Evolutionary conservation across 176 grass and related monocot genomes (phyloP), one percentile per base, ranked within the genome.

Genomic region (Poa pratensis): DNA sequence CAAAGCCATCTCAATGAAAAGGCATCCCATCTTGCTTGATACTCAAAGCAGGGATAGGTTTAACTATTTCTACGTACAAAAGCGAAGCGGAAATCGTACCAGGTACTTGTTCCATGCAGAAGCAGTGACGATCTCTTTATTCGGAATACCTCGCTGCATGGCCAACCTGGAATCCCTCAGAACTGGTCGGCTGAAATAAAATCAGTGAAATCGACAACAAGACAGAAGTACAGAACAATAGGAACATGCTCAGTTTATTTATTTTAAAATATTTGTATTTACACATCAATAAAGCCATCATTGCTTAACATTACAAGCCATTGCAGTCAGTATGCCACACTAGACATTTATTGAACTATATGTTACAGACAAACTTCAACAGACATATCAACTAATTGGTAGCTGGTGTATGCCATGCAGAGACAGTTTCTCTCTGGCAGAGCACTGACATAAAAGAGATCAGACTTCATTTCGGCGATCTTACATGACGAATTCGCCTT

Each of bases 381-480:
- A 57, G 86, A 82, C 14, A 46, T 5, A 54, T 86, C 64, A 86
- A 78, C 27, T 50, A 83, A 76, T 32, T 52, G 20, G 13, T 60
- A 76, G 75, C 19, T 52, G 6, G 67, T 52, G 52, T 34, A 87
- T 67, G 16, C 49, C 67, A 52, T 42, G 48, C 58, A 76, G 85
- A 69, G 18, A 82, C 37, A 14, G 51, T 19, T 15, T 59, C 40
- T 86, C 34, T 75, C 43, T 46, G 61, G 2, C 46, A 68, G 42
- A 16, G n/a, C 35, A 76, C 68, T 39, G 5, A 75, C 27, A 63
- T 46, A 74, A 24, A 63, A 83, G 50, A 55, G 57, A 78, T n/a
- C 17, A 24, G 26, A 14, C 80, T 71, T 92, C 70, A 83, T 90
- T 87, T 88, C 26, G 88, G 94, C 0, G 86, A 94, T 75, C 80